A percentile compares a stretch with the other conserved stretches of the same genome.
phyloP scores from a whole-genome alignment of 345 rosid species.

The Eucalyptus erythrocorys region DNA sequence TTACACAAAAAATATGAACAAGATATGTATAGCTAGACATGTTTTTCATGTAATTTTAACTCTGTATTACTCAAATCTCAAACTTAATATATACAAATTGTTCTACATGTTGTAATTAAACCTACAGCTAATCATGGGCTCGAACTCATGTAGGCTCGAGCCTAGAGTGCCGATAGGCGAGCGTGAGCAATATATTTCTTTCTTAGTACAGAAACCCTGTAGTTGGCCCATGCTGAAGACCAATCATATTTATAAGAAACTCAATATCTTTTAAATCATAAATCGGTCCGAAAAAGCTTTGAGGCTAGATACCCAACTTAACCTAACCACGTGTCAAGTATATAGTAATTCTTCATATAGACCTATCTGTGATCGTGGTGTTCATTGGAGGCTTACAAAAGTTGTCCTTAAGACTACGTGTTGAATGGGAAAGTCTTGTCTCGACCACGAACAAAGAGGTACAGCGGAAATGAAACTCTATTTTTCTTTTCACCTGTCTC shows the following conservation, averaged over 20 bases:
- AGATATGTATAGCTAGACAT: neutral
- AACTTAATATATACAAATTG: neutral
- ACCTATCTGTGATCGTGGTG: neutral
- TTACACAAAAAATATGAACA: neutral
- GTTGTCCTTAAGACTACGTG: neutral
- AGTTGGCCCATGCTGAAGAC: neutral
- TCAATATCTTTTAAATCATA: neutral
- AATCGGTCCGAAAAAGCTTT: neutral
- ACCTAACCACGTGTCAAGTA: neutral
- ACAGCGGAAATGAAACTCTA: neutral
- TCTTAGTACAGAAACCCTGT: accelerated
- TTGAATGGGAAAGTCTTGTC: neutral
- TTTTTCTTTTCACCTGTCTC: neutral
- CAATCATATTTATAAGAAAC: neutral
- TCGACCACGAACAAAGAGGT: neutral
- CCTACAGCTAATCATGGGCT: neutral
- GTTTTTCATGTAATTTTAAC: neutral
- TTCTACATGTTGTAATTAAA: neutral
- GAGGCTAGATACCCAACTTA: neutral
- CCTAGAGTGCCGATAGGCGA: neutral
- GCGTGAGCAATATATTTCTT: neutral
- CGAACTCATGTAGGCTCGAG: neutral
- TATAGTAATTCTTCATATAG: neutral
- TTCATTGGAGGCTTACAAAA: neutral
- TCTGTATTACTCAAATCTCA: neutral